Conservation (phyloP, 1,284 basidiomycete genomes). For the Cronartium ribicola region DNA sequence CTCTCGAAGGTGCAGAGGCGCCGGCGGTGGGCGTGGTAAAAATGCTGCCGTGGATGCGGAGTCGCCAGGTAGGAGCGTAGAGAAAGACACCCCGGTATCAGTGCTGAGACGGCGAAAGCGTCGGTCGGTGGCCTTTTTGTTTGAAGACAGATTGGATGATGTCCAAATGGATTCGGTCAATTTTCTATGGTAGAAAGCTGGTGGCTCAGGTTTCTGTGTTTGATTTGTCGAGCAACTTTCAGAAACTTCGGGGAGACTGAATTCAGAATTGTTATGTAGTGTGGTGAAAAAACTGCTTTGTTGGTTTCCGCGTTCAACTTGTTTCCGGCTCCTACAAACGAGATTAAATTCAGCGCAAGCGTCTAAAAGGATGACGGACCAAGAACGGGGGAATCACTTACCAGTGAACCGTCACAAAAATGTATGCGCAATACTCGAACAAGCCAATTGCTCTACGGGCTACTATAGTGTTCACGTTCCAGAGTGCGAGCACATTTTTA, state of each 20-base stretch:
- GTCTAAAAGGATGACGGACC: not conserved
- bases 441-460: slow-evolving; percentile 22
- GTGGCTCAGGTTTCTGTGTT: not conserved
- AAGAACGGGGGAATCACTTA: not conserved
- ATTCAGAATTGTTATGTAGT: not conserved
- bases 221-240: not conserved
- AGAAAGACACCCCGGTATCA: slow-evolving; percentile 15
- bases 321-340: not conserved
- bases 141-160: not conserved
- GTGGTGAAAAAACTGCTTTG: not conserved
- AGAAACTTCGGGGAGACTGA: not conserved
- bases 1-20: slow-evolving; percentile 14
- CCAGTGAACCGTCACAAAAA: slow-evolving; percentile 21
- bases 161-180: not conserved
- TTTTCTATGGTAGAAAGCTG: too few relatives aligned
- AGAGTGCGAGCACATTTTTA: slow-evolving; percentile 16
- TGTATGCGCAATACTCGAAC: slow-evolving; percentile 18
- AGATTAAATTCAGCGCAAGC: not conserved
- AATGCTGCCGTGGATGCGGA: slow-evolving; percentile 40
- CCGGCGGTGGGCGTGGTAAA: slow-evolving; percentile 30
- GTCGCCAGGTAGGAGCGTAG: slow-evolving; percentile 32
- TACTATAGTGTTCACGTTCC: slow-evolving; percentile 23
- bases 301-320: not conserved
- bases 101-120: slow-evolving; percentile 19
- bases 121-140: not conserved